These are phyloP conservation scores for Aciculosporium take DNA, from an alignment of 2,329 filamentous ascomycete genomes.

Conservation along the genomic window DNA sequence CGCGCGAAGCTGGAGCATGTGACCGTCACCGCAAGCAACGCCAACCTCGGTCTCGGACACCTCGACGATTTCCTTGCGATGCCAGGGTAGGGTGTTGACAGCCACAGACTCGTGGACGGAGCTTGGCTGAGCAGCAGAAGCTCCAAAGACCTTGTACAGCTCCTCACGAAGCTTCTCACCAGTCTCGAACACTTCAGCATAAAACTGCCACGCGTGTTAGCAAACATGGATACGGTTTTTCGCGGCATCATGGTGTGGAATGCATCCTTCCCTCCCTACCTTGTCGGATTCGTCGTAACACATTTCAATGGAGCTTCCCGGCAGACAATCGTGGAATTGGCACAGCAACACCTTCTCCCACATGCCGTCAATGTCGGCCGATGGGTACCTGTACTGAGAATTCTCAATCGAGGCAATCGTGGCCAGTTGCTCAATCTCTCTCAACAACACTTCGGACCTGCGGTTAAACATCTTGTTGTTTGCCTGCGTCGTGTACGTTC, in stretches of 20 bases:
- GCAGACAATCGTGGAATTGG: slow-evolving; percentile 95
- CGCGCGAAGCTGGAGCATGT: slow-evolving; percentile 33
- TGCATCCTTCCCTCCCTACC: slow-evolving; percentile 22
- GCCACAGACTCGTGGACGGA: slow-evolving; percentile 40
- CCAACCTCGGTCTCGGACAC: slow-evolving; percentile 39
- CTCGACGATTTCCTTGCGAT: slow-evolving; percentile 58
- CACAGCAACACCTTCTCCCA: slow-evolving; percentile 88
- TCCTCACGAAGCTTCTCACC: slow-evolving; percentile 59
- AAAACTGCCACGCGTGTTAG: slow-evolving; percentile 41
- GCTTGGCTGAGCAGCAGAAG: slow-evolving; percentile 30
- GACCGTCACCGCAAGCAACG: slow-evolving; percentile 42
- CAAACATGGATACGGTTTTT: neutral
- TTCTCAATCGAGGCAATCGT: slow-evolving; percentile 69
- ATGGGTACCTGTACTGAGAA: slow-evolving; percentile 73
- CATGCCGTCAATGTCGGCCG: slow-evolving; percentile 85
- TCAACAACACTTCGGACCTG: slow-evolving; percentile 68
- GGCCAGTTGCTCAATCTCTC: slow-evolving; percentile 76
- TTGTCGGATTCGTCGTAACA: slow-evolving; percentile 92
- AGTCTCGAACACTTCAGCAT: slow-evolving; percentile 66
- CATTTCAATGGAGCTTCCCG: slow-evolving; percentile 93
- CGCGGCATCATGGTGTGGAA: neutral
- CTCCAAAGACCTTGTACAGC: slow-evolving; percentile 52
- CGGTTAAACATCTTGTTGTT: slow-evolving; percentile 96
- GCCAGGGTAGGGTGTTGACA: slow-evolving; percentile 81
- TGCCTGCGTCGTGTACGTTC: slow-evolving; percentile 92